Evolutionary conservation across 2,329 filamentous ascomycete species (phyloP), one percentile per base, ranked within the genome.

Genomic region (Exophiala bonariae): DNA sequence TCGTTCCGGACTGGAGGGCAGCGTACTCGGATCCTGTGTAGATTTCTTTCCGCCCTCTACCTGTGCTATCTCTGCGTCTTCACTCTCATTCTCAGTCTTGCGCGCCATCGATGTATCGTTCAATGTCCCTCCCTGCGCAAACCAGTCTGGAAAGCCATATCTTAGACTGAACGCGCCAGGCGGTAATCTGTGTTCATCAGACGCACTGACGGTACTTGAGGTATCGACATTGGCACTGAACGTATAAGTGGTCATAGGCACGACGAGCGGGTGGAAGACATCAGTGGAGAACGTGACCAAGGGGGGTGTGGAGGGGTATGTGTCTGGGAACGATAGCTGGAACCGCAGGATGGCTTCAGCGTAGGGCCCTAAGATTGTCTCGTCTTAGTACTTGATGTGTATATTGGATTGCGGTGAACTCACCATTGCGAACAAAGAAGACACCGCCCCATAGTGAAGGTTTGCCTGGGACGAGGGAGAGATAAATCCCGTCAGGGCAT

Each of bases 211-310:
- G 0, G 88, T 89, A 38, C 87, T 88, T 4, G 52, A 47, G 3
- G 55, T 36, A 39, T 59, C 55, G 23, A 41, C 41, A 40, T 86
- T 85, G 52, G 88, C 90, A 33, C 89, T 87, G 72, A 95, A 95
- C 63, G 89, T 93, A 69, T 96, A 95, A 3, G 89, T 96, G n/a
- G 90, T 96, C 52, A 95, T 77, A 30, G 93, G 91, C 6, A 91
- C 90, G 57, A 97, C 85, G 33, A 99, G 77, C 14, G 92, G 92
- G 66, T 99, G 92, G 67, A 97, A 99, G 58, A 97, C 86, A 65
- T 97, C 92, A 58, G 89, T 95, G 36, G 83, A 81, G 68, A 99
- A 96, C 44, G 86, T 92, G 56, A 99, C 82, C 14, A 91, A 76
- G 8, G 93, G 93, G 41, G 92, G 88, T 16, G 88, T 72, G 41